Percentiles rank a stretch among this genome's conserved stretches.
Conservation (phyloP, 139 green algal genomes). For the Picochlorum costavermella region DNA sequence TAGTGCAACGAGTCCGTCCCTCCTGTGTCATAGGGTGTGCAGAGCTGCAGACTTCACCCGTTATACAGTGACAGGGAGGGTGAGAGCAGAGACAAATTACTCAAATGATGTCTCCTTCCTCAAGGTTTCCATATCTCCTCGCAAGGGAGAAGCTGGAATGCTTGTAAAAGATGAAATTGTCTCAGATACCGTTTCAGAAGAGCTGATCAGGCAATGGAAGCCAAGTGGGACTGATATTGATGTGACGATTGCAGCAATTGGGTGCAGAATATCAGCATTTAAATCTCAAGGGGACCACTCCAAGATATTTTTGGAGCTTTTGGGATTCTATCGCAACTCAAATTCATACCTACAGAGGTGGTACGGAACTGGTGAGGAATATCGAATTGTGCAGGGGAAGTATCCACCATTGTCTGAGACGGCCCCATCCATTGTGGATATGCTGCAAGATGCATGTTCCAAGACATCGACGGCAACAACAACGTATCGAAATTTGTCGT, state of each 20-base stretch:
- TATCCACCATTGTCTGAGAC: background rate
- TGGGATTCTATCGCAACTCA: background rate
- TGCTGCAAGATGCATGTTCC: slow-evolving; percentile 19
- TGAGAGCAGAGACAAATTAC: slow-evolving; percentile 8
- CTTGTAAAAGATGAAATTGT: background rate
- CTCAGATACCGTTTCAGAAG: background rate
- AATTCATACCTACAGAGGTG: background rate
- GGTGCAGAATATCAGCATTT: background rate
- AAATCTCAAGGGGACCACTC: background rate
- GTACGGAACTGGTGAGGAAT: background rate
- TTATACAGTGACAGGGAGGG: slow-evolving; percentile 23
- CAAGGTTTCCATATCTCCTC: background rate
- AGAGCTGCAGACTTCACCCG: slow-evolving; percentile 29
- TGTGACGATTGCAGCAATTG: slow-evolving; percentile 19
- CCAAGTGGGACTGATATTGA: slow-evolving; percentile 18
- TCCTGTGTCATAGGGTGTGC: slow-evolving; percentile 23
- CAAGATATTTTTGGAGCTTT: background rate
- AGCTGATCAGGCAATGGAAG: slow-evolving; percentile 3
- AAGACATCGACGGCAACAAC: slow-evolving; percentile 1
- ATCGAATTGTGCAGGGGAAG: background rate
- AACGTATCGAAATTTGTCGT: slow-evolving; percentile 6
- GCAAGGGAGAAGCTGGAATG: slow-evolving; percentile 12
- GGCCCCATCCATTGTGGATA: slow-evolving; percentile 6
- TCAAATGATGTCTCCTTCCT: background rate
- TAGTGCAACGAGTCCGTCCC: slow-evolving; percentile 16